Evolutionary conservation across 176 grass and related monocot species (phyloP).

Genomic region (Zea mays): DNA sequence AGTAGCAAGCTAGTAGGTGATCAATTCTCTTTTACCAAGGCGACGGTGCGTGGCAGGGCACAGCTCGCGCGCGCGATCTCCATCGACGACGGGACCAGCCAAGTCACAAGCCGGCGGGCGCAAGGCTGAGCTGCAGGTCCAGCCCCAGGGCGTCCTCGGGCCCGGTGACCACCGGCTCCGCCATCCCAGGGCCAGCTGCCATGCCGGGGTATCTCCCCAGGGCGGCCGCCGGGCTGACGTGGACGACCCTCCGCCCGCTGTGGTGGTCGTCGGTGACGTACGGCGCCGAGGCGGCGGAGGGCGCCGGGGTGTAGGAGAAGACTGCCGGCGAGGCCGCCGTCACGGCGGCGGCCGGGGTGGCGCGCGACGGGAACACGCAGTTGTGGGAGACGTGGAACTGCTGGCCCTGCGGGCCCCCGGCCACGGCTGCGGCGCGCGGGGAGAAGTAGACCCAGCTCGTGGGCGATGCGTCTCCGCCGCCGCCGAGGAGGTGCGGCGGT

Average conservation of each 20-base stretch:
- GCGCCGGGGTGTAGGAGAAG: not conserved
- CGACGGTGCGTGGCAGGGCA: not conserved
- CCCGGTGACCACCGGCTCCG: constrained; percentile 41
- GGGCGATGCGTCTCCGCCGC: constrained; percentile 38
- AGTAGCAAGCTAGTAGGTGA: not conserved
- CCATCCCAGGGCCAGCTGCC: constrained; percentile 25
- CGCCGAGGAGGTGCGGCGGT: constrained; percentile 66
- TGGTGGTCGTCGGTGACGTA: constrained; percentile 42
- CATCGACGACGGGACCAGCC: not conserved
- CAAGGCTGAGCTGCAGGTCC: constrained; percentile 96
- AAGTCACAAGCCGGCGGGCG: constrained; percentile 63
- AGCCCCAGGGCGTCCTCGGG: constrained; percentile 67
- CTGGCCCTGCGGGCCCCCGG: constrained; percentile 46
- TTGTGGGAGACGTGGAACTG: constrained; percentile 77
- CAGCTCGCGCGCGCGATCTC: not conserved
- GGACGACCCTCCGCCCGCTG: constrained; percentile 37
- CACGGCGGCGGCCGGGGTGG: not conserved
- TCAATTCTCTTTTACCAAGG: constrained; percentile 39
- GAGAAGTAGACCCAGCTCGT: constrained; percentile 96
- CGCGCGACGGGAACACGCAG: constrained; percentile 61
- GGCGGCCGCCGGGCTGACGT: constrained; percentile 33
- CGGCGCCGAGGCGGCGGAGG: constrained; percentile 23
- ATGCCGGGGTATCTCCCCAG: constrained; percentile 48
- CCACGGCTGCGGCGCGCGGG: constrained; percentile 45
- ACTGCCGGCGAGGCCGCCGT: not conserved